These are phyloP conservation scores for Stylosanthes scabra DNA, from an alignment of 331 rosid genomes.

Conservation along the genomic window DNA sequence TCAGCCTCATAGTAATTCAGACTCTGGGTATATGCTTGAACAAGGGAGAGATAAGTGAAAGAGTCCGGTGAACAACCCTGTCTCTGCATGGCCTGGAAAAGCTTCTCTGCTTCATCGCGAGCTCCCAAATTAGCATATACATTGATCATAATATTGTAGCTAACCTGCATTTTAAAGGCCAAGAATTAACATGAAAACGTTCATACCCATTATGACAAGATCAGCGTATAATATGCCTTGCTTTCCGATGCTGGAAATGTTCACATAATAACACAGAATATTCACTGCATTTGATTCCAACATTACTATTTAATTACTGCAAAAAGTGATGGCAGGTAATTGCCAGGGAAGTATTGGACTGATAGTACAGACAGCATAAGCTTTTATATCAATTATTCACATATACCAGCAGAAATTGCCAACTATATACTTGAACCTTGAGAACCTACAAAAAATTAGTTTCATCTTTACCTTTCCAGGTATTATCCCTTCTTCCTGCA, in stretches of 20 bases:
- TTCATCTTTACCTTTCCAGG: slow-evolving; percentile 77
- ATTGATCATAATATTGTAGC: slow-evolving; percentile 89
- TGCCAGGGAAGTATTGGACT: background rate
- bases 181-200: slow-evolving; percentile 34
- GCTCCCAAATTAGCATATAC: slow-evolving; percentile 77
- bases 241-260: background rate
- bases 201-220: slow-evolving; percentile 9
- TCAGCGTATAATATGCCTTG: background rate
- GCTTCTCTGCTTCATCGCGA: slow-evolving; percentile 62
- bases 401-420: background rate
- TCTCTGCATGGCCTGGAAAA: slow-evolving; percentile 70
- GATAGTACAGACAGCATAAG: background rate
- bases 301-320: background rate
- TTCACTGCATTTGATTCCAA: slow-evolving; percentile 25
- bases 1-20: slow-evolving; percentile 68
- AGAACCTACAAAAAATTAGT: background rate
- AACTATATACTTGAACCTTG: slow-evolving; percentile 17
- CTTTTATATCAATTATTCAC: slow-evolving; percentile 13
- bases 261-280: background rate
- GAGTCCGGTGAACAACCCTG: slow-evolving; percentile 73
- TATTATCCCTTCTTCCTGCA: slow-evolving; percentile 79
- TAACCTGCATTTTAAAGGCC: slow-evolving; percentile 64
- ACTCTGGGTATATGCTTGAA: slow-evolving; percentile 71
- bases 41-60: slow-evolving; percentile 70
- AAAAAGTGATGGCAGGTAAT: background rate